Conservation (phyloP, 176 grass and related monocot species). For the Lolium perenne region DNA sequence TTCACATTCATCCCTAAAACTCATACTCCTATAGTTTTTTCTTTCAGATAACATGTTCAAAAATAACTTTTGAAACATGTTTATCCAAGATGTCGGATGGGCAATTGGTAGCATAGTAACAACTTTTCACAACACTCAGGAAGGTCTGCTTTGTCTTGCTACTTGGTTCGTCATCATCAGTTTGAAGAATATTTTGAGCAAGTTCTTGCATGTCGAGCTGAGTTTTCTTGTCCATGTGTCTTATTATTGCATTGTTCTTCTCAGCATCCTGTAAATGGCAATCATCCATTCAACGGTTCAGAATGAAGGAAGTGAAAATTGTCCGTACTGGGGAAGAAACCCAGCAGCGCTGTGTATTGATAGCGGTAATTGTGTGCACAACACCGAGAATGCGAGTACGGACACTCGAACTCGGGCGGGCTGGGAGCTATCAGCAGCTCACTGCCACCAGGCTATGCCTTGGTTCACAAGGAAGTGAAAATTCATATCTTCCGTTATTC, state of each 20-base stretch:
- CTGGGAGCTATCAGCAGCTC: too few species aligned
- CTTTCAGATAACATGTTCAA: constrained; percentile 39
- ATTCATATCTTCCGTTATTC: background rate
- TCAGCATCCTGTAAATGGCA: constrained; percentile 3
- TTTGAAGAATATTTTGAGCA: constrained; percentile 38
- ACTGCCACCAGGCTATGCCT: too few species aligned
- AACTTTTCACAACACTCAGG: constrained; percentile 50
- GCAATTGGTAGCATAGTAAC: constrained; percentile 54
- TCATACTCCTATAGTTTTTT: background rate
- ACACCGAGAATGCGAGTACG: too few species aligned
- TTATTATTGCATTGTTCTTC: constrained; percentile 21
- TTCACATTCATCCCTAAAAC: constrained; percentile 7
- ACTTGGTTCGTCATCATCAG: background rate
- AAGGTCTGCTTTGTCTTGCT: constrained; percentile 54
- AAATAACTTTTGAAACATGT: constrained; percentile 58
- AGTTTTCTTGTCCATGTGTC: constrained; percentile 22
- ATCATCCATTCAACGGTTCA: background rate
- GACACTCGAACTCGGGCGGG: too few species aligned
- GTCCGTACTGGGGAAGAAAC: too few species aligned
- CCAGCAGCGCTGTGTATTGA: too few species aligned
- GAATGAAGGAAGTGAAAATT: background rate
- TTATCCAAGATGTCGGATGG: constrained; percentile 23
- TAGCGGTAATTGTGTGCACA: too few species aligned
- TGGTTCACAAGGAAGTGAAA: too few species aligned
- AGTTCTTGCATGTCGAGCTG: constrained; percentile 54